Evolutionary conservation across 164 flowering plant species (phyloP), one percentile per base, ranked within the genome.

Genomic region (Piper longum): DNA sequence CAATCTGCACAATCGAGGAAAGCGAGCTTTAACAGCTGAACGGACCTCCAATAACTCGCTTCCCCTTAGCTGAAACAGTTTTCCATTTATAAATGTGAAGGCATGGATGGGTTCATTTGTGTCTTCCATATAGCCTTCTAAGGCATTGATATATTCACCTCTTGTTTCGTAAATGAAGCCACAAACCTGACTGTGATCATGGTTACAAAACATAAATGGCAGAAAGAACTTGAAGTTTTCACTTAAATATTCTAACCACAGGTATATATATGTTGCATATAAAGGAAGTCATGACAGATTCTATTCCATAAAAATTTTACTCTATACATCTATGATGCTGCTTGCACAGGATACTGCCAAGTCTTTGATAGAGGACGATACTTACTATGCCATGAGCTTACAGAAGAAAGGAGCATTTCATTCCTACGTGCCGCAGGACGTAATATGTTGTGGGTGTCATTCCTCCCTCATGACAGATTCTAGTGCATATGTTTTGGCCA

Each of bases 371-470:
- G 99, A 93, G 73, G 95, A 87, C 68, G 99, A 93, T 71, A 81
- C 93, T 16, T 93, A 76, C 70, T 91, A 88, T 67, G 84, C 92
- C 56, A 81, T 91, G 96, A 88, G 83, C 75, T 66, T 88, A 64
- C 89, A 90, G 18, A 93, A 77, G 81, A 90, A 82, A 62, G 99
- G 91, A 1, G 95, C 91, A 59, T 82, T 96, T 71, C 97, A 91
- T 80, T 97, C 91, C 2, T 88, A 82, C 75, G 81, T 96, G n/a
- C 97, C 96, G 19, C 73, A 80, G 64, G 82, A 76, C 75, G 70
- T 75, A 0, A 52, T 68, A 17, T 93, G 97, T 66, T 91, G 95
- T 48, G 75, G 90, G 67, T 93, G 99, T 61, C 79, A 77, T 67
- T 76, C 82, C 70, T 73, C 57, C 54, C 81, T 91, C 43, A 64